Base-by-base conservation (phyloP, 305 asterid species). In the Rubia balearica region DNA sequence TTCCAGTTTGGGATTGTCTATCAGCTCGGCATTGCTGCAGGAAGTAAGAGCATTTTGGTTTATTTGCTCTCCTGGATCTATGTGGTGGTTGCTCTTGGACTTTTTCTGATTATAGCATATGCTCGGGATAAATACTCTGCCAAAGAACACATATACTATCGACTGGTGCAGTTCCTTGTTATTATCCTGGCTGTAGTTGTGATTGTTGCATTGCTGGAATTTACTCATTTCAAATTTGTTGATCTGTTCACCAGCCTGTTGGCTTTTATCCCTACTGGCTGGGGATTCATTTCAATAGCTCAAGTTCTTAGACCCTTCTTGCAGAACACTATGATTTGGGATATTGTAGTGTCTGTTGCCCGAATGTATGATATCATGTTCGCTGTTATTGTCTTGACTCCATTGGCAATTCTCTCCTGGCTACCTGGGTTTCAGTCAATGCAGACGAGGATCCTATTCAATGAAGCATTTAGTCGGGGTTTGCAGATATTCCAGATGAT, bases 401-500 rank as follows among this genome's bases (percentile, higher is more conserved):
- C 96, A 0, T 83, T 89, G 51, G 96, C 91, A 55, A 78, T 89
- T 65, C 80, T 91, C 46, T 91, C 97, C 60, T 91, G 97, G 97
- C 75, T 89, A 79, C 96, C 97, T 61, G 95, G 96, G n/a, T 89
- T 88, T 83, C 97, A 91, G 74, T 83, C 89, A 65, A 89, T 89
- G 97, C 97, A 91, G 85, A 91, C 97, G 12, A 86, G 95, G 89
- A 89, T 91, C 75, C 86, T 91, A 40, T 89, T 89, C 86, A 91
- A 91, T 71, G 91, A 91, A 60, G 96, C 96, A 48, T 91, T 91
- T 74, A 89, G 97, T 74, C 83, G 96, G 77, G 97, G 97, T 57
- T 79, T 91, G 69, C 96, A 89, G 76, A 90, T 90, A 73, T 90
- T 92, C 81, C 93, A 87, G 84, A 85, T 90, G 77, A 85, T 90